Evolutionary conservation across 805 yeast genomes (phyloP), one percentile per base, ranked within the genome.

Genomic region (Wickerhamomyces bovis): DNA sequence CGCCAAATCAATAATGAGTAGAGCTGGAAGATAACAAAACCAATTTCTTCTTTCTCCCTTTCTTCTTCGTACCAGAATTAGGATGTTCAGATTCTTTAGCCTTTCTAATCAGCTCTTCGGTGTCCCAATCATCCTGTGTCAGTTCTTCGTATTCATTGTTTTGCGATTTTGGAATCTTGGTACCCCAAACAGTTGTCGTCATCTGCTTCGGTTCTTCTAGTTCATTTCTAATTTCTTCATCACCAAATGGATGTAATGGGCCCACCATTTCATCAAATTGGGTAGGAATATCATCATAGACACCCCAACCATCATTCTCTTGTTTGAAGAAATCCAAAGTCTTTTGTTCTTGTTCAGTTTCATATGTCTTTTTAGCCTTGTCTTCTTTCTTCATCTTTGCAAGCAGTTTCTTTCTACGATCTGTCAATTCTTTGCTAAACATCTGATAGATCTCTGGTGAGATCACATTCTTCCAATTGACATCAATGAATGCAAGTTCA

Each of bases 141-240:
- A 41, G 13, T 44, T 67, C 67, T 2, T 51, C 52, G 41, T 48
- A 50, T 16, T 51, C 44, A 36, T 54, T 61, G 42, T 42, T 60
- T 44, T 49, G 59, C 3, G 46, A 15, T 22, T 52, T 58, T 60
- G 51, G 67, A 12, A 63, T 64, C 28, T 64, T 62, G 0, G 94
- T 85, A 0, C 95, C 95, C 95, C 95, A 86, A 3, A 86, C 80
- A 0, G 94, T 82, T 1, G 78, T 76, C 36, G 71, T 68, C 45
- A 59, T 66, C 12, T 63, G 63, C 0, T 55, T 58, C 8, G 42
- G 41, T 8, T 30, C 54, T 13, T 42, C 49, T 4, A 42, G 49
- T 10, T 46, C 52, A 19, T 38, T 16, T 13, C 10, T 41, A 13
- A 35, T 13, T 12, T 18, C 16, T 16, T 20, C 38, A 16, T 46